Evolutionary conservation across 1,284 basidiomycete species (phyloP).

Genomic region (Papiliotrema fonsecae): DNA sequence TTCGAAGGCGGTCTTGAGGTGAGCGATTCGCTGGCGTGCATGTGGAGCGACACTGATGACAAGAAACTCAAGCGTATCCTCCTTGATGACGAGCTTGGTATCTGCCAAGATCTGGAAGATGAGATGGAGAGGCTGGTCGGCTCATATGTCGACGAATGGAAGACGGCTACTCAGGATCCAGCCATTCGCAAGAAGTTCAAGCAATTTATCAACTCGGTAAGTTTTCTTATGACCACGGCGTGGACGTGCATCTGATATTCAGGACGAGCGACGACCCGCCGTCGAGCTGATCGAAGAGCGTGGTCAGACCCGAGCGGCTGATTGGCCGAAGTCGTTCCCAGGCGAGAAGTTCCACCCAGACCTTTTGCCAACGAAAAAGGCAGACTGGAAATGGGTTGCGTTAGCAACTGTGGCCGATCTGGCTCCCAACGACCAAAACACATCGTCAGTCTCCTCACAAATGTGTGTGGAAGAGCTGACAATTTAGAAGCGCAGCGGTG

Average conservation of each 20-base stretch:
- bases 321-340: constrained; percentile 60
- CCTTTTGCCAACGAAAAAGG: constrained; percentile 46
- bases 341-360: constrained; percentile 17
- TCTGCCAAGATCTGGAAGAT: constrained; percentile 65
- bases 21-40: background rate
- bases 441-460: constrained; percentile 30
- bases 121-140: constrained; percentile 64
- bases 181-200: constrained; percentile 57
- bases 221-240: background rate
- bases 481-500: constrained; percentile 52
- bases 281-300: constrained; percentile 61
- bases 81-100: constrained; percentile 69
- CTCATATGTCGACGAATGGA: constrained; percentile 70
- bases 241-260: background rate
- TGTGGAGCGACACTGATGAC: background rate
- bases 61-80: constrained; percentile 61
- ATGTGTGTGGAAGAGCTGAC: background rate
- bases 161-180: constrained; percentile 58
- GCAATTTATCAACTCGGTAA: constrained; percentile 64
- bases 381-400: constrained; percentile 59
- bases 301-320: constrained; percentile 62
- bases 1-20: constrained; percentile 64
- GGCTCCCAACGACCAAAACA: constrained; percentile 51
- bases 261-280: constrained; percentile 54
- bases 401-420: constrained; percentile 57